phyloP scores from a whole-genome alignment of 2,329 filamentous ascomycete species.

The Colletotrichum sp. region DNA sequence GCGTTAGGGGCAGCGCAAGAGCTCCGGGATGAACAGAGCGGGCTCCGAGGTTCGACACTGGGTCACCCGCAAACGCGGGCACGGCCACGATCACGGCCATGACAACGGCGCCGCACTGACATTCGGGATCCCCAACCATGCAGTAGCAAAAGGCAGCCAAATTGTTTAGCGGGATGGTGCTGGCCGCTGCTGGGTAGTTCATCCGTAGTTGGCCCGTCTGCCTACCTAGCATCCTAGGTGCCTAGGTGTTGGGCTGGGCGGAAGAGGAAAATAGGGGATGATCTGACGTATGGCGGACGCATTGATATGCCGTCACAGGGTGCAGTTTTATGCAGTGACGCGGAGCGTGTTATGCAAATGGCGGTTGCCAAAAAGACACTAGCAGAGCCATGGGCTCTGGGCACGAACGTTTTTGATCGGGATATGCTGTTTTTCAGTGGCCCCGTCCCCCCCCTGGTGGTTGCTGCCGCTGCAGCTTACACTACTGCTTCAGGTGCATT shows the following conservation, averaged over 20 bases:
- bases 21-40: not conserved
- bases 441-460: not conserved
- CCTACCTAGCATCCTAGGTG: not conserved
- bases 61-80: not conserved
- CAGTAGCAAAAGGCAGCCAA: not conserved
- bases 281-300: conserved; percentile 15
- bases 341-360: conserved; percentile 9
- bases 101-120: conserved; percentile 3
- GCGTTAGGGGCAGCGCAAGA: not conserved
- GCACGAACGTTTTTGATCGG: conserved; percentile 3
- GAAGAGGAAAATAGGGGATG: not conserved
- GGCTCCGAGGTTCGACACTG: not conserved
- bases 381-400: not conserved
- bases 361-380: not conserved
- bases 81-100: conserved; percentile 16
- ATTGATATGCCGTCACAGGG: conserved; percentile 6
- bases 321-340: conserved; percentile 10
- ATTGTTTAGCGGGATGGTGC: not conserved
- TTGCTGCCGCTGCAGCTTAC: not conserved
- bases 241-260: not conserved
- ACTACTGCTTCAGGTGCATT: not conserved
- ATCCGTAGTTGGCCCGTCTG: not conserved
- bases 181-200: not conserved
- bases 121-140: not conserved
- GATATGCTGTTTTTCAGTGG: conserved; percentile 3